These are phyloP conservation scores for Ceratobasidium theobromae DNA, from an alignment of 1,284 basidiomycete species.

Conservation along the genomic window DNA sequence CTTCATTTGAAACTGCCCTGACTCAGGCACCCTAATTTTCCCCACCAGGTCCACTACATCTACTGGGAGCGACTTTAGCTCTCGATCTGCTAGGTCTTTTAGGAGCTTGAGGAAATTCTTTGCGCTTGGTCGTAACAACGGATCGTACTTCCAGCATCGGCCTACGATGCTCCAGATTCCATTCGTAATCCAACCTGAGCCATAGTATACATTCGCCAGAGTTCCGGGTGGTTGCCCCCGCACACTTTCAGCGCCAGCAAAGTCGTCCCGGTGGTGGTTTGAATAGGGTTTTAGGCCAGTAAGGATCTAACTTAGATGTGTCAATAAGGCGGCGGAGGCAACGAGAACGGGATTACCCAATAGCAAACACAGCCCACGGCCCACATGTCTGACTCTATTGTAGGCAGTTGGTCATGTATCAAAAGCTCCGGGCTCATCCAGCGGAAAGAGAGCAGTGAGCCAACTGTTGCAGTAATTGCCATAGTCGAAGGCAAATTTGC, in stretches of 20 bases:
- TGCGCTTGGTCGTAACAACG: neutral
- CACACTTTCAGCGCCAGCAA: constrained; percentile 18
- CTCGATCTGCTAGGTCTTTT: neutral
- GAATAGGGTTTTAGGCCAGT: constrained; percentile 16
- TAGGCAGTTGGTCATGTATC: neutral
- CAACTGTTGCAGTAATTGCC: neutral
- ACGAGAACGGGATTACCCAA: neutral
- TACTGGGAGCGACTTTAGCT: neutral
- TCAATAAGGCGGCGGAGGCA: too few species aligned
- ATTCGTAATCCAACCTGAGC: constrained; percentile 16
- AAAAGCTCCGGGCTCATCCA: constrained; percentile 31
- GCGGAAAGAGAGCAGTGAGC: constrained; percentile 5
- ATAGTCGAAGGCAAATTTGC: neutral
- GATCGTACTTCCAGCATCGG: constrained; percentile 9
- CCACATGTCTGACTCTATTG: constrained; percentile 30
- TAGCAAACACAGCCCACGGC: constrained; percentile 18
- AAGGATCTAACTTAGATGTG: too few species aligned
- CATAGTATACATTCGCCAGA: neutral
- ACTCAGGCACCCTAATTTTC: neutral
- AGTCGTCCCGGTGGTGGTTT: constrained; percentile 22
- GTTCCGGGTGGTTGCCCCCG: constrained; percentile 10
- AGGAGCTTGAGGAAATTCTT: neutral
- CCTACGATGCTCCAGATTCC: neutral
- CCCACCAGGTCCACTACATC: neutral
- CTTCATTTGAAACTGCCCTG: neutral